Evolutionary conservation across 2,329 filamentous ascomycete species (phyloP).

Genomic region (Phaeosphaeria sp.): DNA sequence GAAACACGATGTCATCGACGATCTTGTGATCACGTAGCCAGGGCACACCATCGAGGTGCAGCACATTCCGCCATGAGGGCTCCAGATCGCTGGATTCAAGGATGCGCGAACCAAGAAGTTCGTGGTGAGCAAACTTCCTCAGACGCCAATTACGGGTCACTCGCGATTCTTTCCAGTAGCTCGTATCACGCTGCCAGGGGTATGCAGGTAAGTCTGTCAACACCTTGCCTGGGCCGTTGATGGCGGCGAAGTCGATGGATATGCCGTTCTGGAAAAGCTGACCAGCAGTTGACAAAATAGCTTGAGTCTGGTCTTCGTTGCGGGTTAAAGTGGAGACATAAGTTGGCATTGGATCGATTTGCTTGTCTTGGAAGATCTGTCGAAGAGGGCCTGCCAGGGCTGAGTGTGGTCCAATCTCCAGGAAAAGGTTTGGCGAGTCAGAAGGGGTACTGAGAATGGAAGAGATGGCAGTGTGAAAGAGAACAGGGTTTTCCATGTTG

Average conservation of each 20-base stretch:
- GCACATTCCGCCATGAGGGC: slow-evolving; percentile 9
- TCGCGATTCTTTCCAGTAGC: neutral
- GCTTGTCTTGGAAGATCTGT: slow-evolving; percentile 10
- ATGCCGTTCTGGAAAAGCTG: neutral
- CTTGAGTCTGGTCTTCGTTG: neutral
- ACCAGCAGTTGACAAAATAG: neutral
- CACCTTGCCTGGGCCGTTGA: neutral
- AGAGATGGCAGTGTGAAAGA: slow-evolving; percentile 9
- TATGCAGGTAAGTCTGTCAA: slow-evolving; percentile 17
- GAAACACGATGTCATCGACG: slow-evolving; percentile 50
- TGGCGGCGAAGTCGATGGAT: neutral
- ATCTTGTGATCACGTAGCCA: slow-evolving; percentile 58
- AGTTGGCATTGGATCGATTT: neutral
- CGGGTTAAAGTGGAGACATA: neutral
- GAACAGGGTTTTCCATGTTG: slow-evolving; percentile 18
- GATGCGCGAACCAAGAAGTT: slow-evolving; percentile 18
- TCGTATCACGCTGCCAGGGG: slow-evolving; percentile 14
- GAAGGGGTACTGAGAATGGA: neutral
- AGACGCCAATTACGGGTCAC: neutral
- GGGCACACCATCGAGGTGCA: slow-evolving; percentile 34
- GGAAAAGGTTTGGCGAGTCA: slow-evolving; percentile 2
- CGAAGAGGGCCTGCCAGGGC: slow-evolving; percentile 15
- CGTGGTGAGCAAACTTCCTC: slow-evolving; percentile 24
- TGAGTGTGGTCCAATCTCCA: slow-evolving; percentile 23
- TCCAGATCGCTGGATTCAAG: slow-evolving; percentile 1